Evolutionary conservation across 768 basidiomycete genomes (phyloP).

Genomic region (Russula dissimulans): DNA sequence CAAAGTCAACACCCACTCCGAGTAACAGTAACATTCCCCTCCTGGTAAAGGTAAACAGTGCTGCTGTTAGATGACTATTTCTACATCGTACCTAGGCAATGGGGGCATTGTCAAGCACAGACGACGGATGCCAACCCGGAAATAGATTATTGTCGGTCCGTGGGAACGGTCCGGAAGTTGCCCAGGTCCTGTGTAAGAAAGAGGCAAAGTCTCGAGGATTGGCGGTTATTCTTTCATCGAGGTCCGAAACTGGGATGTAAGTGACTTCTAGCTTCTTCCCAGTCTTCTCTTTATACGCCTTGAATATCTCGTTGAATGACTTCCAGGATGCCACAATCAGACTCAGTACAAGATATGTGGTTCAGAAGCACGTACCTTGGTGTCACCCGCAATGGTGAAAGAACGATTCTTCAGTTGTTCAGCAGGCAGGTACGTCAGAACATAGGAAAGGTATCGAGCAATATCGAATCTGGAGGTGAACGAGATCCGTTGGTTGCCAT

Average conservation of each 20-base stretch:
- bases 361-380: neutral
- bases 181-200: slow-evolving; percentile 10
- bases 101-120: slow-evolving; percentile 5
- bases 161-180: slow-evolving; percentile 3
- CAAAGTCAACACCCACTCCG: too few species aligned
- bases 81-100: neutral
- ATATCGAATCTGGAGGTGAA: slow-evolving; percentile 18
- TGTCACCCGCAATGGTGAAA: slow-evolving; percentile 8
- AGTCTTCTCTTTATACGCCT: slow-evolving; percentile 14
- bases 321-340: neutral
- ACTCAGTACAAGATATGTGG: neutral
- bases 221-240: slow-evolving; percentile 11
- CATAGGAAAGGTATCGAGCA: slow-evolving; percentile 16
- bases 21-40: too few species aligned
- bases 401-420: slow-evolving; percentile 7
- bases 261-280: slow-evolving; percentile 19
- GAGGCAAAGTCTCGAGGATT: slow-evolving; percentile 9
- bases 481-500: slow-evolving; percentile 18
- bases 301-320: slow-evolving; percentile 20
- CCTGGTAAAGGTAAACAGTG: too few species aligned
- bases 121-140: slow-evolving; percentile 20
- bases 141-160: slow-evolving; percentile 15
- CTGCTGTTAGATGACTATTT: neutral
- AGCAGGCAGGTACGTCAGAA: slow-evolving; percentile 12
- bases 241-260: slow-evolving; percentile 10